phyloP scores from a whole-genome alignment of 1,284 basidiomycete genomes.

The Sanghuangporus weigelae region DNA sequence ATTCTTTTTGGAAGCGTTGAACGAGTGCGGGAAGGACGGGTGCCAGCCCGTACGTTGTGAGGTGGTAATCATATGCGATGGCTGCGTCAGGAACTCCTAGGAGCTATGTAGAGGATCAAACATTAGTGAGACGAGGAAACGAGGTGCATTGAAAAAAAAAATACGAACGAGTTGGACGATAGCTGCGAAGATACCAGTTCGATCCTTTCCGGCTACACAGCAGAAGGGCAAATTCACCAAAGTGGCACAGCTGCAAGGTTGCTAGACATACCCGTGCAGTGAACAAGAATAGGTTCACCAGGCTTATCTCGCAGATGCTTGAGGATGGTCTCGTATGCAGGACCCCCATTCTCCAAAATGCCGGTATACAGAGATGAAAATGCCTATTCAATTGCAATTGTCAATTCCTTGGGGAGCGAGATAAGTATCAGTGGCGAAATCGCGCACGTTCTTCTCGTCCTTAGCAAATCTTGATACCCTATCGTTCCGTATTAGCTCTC shows the following conservation, averaged over 20 bases:
- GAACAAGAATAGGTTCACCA: slow-evolving; percentile 35
- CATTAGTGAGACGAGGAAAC: not conserved
- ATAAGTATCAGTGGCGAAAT: not conserved
- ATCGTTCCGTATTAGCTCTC: not conserved
- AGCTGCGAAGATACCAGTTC: slow-evolving; percentile 37
- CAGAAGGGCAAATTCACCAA: not conserved
- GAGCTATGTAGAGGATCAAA: slow-evolving; percentile 25
- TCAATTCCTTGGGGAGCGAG: not conserved
- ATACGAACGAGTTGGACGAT: slow-evolving; percentile 30
- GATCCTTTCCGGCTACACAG: slow-evolving; percentile 39
- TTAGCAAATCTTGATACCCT: slow-evolving; percentile 27
- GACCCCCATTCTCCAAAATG: slow-evolving; percentile 30
- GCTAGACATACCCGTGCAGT: slow-evolving; percentile 35
- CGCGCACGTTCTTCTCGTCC: slow-evolving; percentile 28
- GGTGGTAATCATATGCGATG: slow-evolving; percentile 36
- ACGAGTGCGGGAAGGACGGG: slow-evolving; percentile 31
- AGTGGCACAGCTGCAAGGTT: not conserved
- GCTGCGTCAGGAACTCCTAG: slow-evolving; percentile 37
- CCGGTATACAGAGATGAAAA: slow-evolving; percentile 31
- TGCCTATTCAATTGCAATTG: slow-evolving; percentile 24
- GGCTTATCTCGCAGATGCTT: slow-evolving; percentile 35
- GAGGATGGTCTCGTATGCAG: slow-evolving; percentile 31
- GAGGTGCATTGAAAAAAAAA: slow-evolving; percentile 1
- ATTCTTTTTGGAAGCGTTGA: slow-evolving; percentile 29
- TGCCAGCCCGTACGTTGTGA: slow-evolving; percentile 36